Evolutionary conservation across 345 rosid species (phyloP).

Genomic region (Raphanus raphanistrum): DNA sequence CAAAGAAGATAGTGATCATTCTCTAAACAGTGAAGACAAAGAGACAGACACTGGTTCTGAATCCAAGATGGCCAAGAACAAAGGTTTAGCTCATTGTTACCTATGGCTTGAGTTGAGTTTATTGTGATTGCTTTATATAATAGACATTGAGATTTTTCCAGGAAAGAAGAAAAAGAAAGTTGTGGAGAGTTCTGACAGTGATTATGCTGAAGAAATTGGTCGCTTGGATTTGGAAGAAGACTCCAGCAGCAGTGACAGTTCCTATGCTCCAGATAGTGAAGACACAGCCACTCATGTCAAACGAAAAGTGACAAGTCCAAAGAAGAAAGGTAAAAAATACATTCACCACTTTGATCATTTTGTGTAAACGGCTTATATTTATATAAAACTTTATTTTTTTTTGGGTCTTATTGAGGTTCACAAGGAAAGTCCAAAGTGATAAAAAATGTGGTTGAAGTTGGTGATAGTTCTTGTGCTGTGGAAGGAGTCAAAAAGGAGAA

Average conservation of each 20-base stretch:
- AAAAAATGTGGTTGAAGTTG: background rate
- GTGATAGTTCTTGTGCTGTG: background rate
- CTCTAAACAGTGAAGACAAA: background rate
- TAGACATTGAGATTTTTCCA: constrained; percentile 13
- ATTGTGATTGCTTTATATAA: background rate
- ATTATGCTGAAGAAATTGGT: constrained; percentile 9
- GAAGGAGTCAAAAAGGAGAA: constrained; percentile 8
- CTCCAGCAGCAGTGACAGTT: constrained; percentile 10
- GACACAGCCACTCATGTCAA: constrained; percentile 4
- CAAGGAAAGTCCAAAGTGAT: background rate
- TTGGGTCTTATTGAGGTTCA: background rate
- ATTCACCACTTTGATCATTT: constrained; percentile 17
- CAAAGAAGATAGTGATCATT: background rate
- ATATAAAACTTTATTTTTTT: background rate
- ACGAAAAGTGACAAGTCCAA: background rate
- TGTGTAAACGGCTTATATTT: background rate
- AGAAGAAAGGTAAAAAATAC: constrained; percentile 5
- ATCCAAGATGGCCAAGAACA: background rate
- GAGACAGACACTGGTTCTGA: constrained; percentile 7
- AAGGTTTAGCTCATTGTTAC: constrained; percentile 6
- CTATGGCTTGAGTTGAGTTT: background rate
- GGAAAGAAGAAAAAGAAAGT: constrained; percentile 9
- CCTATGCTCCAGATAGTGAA: constrained; percentile 13
- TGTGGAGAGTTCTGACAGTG: constrained; percentile 7
- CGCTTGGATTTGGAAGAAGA: background rate